phyloP scores from a whole-genome alignment of 2,329 filamentous ascomycete species.

The Beauveria asiatica region DNA sequence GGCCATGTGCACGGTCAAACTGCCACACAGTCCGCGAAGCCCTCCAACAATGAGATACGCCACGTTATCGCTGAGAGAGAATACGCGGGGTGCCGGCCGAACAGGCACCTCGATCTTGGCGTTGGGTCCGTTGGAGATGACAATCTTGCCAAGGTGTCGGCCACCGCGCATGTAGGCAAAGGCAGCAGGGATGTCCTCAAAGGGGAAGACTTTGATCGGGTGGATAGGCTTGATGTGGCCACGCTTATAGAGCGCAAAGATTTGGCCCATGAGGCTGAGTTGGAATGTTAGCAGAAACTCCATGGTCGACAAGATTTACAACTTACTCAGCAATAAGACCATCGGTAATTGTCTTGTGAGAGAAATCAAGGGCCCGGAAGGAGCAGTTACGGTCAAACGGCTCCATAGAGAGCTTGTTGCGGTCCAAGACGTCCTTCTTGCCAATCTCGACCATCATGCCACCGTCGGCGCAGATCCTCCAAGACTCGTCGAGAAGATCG shows the following conservation, averaged over 20 bases:
- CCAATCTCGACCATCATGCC: slow-evolving; percentile 26
- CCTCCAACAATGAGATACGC: slow-evolving; percentile 22
- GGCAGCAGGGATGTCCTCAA: slow-evolving; percentile 24
- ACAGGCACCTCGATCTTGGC: neutral
- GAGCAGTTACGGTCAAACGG: slow-evolving; percentile 26
- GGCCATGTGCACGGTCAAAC: slow-evolving; percentile 19
- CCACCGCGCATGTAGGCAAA: slow-evolving; percentile 33
- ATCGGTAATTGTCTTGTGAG: slow-evolving; percentile 11
- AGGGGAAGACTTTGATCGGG: slow-evolving; percentile 17
- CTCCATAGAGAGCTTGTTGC: slow-evolving; percentile 21
- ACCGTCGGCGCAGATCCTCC: slow-evolving; percentile 27
- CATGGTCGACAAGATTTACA: neutral
- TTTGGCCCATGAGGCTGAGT: neutral
- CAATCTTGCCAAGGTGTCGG: slow-evolving; percentile 31
- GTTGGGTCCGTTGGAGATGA: neutral
- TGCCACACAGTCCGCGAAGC: slow-evolving; percentile 21
- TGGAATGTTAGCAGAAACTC: no score
- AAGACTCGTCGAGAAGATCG: slow-evolving; percentile 23
- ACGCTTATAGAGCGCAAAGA: slow-evolving; percentile 14
- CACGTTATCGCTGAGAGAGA: neutral
- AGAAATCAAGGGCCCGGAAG: slow-evolving; percentile 20
- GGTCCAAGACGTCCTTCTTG: slow-evolving; percentile 23
- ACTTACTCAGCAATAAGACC: neutral
- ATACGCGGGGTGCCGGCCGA: neutral
- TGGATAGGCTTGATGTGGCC: slow-evolving; percentile 16